Percentiles rank a stretch among this genome's conserved stretches.
These are phyloP conservation scores for Cucurbita maxima DNA, from an alignment of 306 rosid genomes.

Conservation along the genomic window DNA sequence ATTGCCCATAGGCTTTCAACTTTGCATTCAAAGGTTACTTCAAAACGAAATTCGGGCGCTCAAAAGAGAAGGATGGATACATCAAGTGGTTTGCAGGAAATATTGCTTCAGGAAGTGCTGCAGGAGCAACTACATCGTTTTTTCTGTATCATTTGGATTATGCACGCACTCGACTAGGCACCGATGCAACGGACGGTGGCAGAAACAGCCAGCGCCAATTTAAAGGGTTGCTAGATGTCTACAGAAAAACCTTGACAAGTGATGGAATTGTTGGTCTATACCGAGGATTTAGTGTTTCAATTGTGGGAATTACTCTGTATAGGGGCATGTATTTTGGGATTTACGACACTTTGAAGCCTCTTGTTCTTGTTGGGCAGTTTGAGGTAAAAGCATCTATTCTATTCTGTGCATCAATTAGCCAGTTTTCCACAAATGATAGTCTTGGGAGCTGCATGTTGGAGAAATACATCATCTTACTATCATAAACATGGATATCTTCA, in stretches of 20 bases:
- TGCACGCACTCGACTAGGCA: slow-evolving; percentile 81
- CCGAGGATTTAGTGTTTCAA: slow-evolving; percentile 85
- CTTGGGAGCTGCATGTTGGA: background rate
- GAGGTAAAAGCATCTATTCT: slow-evolving; percentile 41
- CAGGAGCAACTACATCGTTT: slow-evolving; percentile 80
- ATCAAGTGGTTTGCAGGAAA: slow-evolving; percentile 88
- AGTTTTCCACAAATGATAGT: background rate
- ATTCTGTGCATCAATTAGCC: background rate
- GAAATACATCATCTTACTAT: background rate
- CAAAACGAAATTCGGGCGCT: slow-evolving; percentile 68
- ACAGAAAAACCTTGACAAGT: slow-evolving; percentile 60
- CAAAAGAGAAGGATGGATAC: slow-evolving; percentile 84
- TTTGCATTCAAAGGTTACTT: slow-evolving; percentile 99
- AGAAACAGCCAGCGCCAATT: slow-evolving; percentile 45
- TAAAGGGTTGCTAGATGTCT: slow-evolving; percentile 71
- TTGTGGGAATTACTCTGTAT: slow-evolving; percentile 77
- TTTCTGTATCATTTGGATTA: slow-evolving; percentile 87
- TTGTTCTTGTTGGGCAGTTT: slow-evolving; percentile 63
- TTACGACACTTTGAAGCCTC: slow-evolving; percentile 84
- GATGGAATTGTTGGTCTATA: slow-evolving; percentile 78
- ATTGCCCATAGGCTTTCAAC: slow-evolving; percentile 94
- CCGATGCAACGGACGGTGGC: slow-evolving; percentile 40
- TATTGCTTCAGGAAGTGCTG: slow-evolving; percentile 99
- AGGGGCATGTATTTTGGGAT: slow-evolving; percentile 96
- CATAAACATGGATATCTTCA: background rate